These are phyloP conservation scores for Suillus occidentalis DNA, from an alignment of 768 basidiomycete genomes.

Conservation along the genomic window DNA sequence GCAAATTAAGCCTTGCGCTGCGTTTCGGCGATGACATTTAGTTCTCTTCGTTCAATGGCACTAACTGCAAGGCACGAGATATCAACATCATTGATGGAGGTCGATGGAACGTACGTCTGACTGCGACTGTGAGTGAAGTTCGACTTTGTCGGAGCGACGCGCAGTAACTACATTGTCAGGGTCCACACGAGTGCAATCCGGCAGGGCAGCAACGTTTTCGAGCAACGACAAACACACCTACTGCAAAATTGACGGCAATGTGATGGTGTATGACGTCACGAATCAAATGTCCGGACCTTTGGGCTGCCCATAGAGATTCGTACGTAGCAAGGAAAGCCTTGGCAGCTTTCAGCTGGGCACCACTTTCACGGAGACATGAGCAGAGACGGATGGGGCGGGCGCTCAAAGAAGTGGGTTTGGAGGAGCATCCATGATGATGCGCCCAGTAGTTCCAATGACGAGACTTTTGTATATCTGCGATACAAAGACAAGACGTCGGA, in stretches of 20 bases:
- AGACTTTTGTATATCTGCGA: not conserved
- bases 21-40: conserved; percentile 91
- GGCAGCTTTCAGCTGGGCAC: conserved; percentile 80
- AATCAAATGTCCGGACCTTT: conserved; percentile 83
- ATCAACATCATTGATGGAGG: conserved; percentile 40
- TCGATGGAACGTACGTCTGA: conserved; percentile 84
- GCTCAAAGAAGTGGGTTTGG: not conserved
- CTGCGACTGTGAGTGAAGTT: not conserved
- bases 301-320: conserved; percentile 72
- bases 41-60: not conserved
- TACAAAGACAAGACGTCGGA: not conserved
- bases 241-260: conserved; percentile 92
- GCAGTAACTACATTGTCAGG: not conserved
- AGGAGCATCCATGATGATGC: not conserved
- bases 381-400: too few species aligned
- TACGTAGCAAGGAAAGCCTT: conserved; percentile 89
- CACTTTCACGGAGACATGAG: conserved; percentile 89
- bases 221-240: conserved; percentile 94
- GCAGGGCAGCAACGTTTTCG: conserved; percentile 94
- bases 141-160: not conserved
- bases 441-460: not conserved
- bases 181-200: conserved; percentile 76
- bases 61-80: conserved; percentile 97
- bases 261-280: conserved; percentile 93
- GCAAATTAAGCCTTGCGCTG: conserved; percentile 83